These are phyloP conservation scores for Neofusicoccum umdonicola DNA, from an alignment of 2,329 filamentous ascomycete species.

Conservation along the genomic window DNA sequence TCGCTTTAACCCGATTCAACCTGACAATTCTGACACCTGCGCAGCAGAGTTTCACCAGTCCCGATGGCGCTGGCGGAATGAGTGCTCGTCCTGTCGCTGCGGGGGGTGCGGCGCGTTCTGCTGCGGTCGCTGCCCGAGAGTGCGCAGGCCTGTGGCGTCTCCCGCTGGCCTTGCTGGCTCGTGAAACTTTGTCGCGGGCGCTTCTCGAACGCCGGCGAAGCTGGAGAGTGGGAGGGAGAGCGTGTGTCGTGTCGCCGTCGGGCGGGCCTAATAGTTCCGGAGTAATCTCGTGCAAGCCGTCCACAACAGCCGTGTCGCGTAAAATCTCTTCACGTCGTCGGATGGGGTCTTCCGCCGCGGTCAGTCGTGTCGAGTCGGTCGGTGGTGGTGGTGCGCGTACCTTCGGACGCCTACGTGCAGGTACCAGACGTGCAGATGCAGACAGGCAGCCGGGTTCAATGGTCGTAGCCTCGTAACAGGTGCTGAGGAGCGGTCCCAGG, in stretches of 20 bases:
- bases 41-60: constrained; percentile 18
- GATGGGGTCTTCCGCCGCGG: constrained; percentile 1
- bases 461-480: constrained; percentile 11
- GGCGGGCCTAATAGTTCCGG: constrained; percentile 14
- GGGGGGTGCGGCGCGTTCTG: constrained; percentile 11
- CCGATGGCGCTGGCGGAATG: constrained; percentile 15
- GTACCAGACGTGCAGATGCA: constrained; percentile 14
- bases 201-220: constrained; percentile 1
- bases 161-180: not conserved
- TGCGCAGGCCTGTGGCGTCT: not conserved
- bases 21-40: constrained; percentile 18
- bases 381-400: constrained; percentile 23
- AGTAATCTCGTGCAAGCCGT: constrained; percentile 15
- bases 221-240: not conserved
- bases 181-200: constrained; percentile 8
- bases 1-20: constrained; percentile 17
- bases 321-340: constrained; percentile 16
- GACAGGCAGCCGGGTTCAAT: constrained; percentile 13
- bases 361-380: constrained; percentile 7
- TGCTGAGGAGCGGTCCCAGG: constrained; percentile 7
- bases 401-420: constrained; percentile 17
- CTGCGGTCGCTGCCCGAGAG: constrained; percentile 5
- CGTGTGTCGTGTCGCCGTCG: not conserved
- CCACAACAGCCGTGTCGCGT: constrained; percentile 16
- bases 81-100: not conserved